Evolutionary conservation across 2,329 filamentous ascomycete species (phyloP).

Genomic region (Clonostachys rhizophaga): DNA sequence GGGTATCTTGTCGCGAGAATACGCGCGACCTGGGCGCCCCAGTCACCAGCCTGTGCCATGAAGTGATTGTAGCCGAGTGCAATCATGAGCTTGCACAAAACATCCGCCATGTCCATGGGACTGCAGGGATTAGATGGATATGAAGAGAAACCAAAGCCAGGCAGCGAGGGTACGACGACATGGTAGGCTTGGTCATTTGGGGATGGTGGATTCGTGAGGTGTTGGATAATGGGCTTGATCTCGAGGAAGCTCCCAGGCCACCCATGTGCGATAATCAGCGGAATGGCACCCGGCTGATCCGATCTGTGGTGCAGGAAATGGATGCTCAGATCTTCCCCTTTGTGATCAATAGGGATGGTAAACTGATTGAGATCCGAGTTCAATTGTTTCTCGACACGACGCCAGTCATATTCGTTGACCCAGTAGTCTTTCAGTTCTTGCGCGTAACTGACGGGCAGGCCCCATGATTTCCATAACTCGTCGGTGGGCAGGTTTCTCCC

Average conservation of each 20-base stretch:
- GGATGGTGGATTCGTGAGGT: constrained; percentile 17
- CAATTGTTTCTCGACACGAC: neutral
- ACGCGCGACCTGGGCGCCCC: neutral
- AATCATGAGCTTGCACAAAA: constrained; percentile 8
- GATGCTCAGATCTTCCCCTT: neutral
- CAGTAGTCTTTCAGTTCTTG: neutral
- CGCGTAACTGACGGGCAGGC: too few relatives aligned
- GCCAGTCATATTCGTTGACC: constrained; percentile 1
- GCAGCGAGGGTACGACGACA: constrained; percentile 36
- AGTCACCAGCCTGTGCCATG: constrained; percentile 3
- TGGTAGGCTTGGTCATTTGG: constrained; percentile 31
- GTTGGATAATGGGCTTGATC: constrained; percentile 23
- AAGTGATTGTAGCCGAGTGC: constrained; percentile 9
- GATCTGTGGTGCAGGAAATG: constrained; percentile 4
- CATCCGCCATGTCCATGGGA: constrained; percentile 4
- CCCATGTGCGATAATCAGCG: constrained; percentile 33
- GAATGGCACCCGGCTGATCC: constrained; percentile 19
- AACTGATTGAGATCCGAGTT: neutral
- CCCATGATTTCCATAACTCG: too few relatives aligned
- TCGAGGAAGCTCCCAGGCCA: constrained; percentile 37
- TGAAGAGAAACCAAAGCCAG: constrained; percentile 37
- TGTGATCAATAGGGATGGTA: too few relatives aligned
- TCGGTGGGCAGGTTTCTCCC: too few relatives aligned
- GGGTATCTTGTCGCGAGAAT: neutral
- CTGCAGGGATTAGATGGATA: constrained; percentile 6